Evolutionary conservation across 2,329 filamentous ascomycete genomes (phyloP).

Genomic region (Gremmenia infestans): DNA sequence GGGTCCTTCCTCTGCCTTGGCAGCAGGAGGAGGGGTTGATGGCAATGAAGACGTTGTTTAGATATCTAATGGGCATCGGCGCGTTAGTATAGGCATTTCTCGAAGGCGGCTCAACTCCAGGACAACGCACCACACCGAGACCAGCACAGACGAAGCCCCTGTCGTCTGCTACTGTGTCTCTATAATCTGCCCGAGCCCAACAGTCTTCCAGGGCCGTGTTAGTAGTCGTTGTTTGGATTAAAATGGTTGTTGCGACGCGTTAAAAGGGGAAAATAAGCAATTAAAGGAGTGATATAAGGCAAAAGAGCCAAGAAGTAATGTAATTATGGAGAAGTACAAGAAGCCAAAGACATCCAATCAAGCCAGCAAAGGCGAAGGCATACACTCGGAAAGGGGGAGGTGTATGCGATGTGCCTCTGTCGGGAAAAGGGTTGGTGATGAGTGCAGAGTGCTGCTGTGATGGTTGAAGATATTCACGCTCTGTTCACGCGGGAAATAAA

Average conservation of each 20-base stretch:
- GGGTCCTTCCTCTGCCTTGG: slow-evolving; percentile 53
- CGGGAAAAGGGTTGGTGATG: slow-evolving; percentile 1
- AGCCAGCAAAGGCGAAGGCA: slow-evolving; percentile 18
- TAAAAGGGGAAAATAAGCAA: slow-evolving; percentile 4
- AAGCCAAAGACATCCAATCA: slow-evolving; percentile 24
- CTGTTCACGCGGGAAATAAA: slow-evolving; percentile 7
- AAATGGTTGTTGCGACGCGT: slow-evolving; percentile 8
- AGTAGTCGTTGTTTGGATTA: slow-evolving; percentile 2
- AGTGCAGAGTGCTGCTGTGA: slow-evolving; percentile 4
- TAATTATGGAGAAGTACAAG: slow-evolving; percentile 7
- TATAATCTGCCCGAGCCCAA: slow-evolving; percentile 14
- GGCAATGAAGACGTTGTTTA: slow-evolving; percentile 33
- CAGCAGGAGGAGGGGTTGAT: slow-evolving; percentile 52
- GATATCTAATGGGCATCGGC: slow-evolving; percentile 18
- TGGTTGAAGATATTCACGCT: not conserved
- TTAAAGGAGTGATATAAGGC: slow-evolving; percentile 30
- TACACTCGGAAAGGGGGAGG: slow-evolving; percentile 6
- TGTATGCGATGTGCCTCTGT: slow-evolving; percentile 11
- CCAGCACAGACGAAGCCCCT: slow-evolving; percentile 56
- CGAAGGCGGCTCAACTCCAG: not conserved
- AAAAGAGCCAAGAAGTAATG: slow-evolving; percentile 4
- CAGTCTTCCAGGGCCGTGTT: slow-evolving; percentile 4
- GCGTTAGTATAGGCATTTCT: slow-evolving; percentile 15
- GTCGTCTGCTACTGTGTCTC: slow-evolving; percentile 55
- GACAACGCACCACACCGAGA: slow-evolving; percentile 36